phyloP scores from a whole-genome alignment of 1,284 basidiomycete genomes.

The Cutaneotrichosporon cyanovorans region DNA sequence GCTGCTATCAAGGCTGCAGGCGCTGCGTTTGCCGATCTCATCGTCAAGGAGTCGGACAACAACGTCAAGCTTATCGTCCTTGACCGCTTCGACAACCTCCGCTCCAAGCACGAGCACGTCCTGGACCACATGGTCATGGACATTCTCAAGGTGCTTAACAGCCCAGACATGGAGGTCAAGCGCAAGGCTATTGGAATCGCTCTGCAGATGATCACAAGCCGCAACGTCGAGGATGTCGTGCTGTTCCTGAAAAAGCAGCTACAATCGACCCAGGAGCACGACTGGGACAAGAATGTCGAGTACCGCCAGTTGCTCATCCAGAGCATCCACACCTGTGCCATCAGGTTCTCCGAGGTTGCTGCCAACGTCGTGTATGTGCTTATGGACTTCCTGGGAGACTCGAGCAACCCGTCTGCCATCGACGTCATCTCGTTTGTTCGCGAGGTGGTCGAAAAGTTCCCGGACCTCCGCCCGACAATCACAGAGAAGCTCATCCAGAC shows the following conservation, averaged over 20 bases:
- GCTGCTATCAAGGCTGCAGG: conserved; percentile 94
- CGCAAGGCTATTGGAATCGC: conserved; percentile 86
- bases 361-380: conserved; percentile 92
- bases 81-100: conserved; percentile 77
- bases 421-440: conserved; percentile 94
- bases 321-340: conserved; percentile 91
- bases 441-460: conserved; percentile 98
- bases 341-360: conserved; percentile 97
- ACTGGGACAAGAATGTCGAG: conserved; percentile 69
- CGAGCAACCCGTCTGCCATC: conserved; percentile 87
- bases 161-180: conserved; percentile 94
- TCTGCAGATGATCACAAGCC: conserved; percentile 84
- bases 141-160: conserved; percentile 68
- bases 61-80: conserved; percentile 99
- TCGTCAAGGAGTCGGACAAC: conserved; percentile 95
- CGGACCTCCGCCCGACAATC: conserved; percentile 72
- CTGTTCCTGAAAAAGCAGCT: conserved; percentile 96
- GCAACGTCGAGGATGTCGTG: conserved; percentile 97
- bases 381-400: conserved; percentile 97
- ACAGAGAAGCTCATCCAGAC: conserved; percentile 79
- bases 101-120: conserved; percentile 81
- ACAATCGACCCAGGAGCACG: conserved; percentile 81
- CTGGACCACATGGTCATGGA: conserved; percentile 94
- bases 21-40: conserved; percentile 78
- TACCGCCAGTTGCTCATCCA: conserved; percentile 96